phyloP scores from a whole-genome alignment of 2,329 filamentous ascomycete species.

The Neurospora sp. region DNA sequence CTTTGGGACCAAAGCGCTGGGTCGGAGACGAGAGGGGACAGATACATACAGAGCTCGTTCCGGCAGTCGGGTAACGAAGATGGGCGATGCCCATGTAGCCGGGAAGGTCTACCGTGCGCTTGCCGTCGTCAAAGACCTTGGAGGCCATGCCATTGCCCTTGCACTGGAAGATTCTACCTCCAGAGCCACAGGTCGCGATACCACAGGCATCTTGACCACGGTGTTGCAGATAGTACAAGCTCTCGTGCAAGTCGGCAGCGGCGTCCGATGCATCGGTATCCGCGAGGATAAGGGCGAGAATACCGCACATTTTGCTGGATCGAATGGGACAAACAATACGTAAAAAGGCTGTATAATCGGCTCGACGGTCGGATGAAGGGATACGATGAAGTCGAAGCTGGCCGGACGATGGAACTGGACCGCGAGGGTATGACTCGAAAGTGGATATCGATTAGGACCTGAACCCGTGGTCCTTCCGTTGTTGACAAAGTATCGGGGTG shows the following conservation, averaged over 20 bases:
- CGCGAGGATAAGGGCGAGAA: slow-evolving; percentile 50
- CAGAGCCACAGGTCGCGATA: slow-evolving; percentile 61
- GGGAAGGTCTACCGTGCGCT: slow-evolving; percentile 61
- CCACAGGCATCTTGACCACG: slow-evolving; percentile 83
- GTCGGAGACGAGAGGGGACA: slow-evolving; percentile 15
- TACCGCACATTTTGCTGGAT: slow-evolving; percentile 44
- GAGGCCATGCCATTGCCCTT: slow-evolving; percentile 85
- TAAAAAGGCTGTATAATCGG: neutral
- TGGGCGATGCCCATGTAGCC: slow-evolving; percentile 84
- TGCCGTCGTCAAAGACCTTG: slow-evolving; percentile 75
- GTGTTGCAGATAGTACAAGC: slow-evolving; percentile 59
- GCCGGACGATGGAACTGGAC: neutral
- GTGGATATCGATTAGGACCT: neutral
- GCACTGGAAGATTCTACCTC: slow-evolving; percentile 76
- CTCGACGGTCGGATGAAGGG: neutral
- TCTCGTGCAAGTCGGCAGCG: slow-evolving; percentile 58
- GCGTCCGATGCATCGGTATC: slow-evolving; percentile 38
- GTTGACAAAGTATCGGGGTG: neutral
- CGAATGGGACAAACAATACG: neutral
- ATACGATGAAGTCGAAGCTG: neutral
- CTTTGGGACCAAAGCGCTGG: slow-evolving; percentile 6
- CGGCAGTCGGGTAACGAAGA: slow-evolving; percentile 80
- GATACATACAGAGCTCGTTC: slow-evolving; percentile 48
- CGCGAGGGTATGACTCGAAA: neutral
- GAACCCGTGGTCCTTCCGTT: neutral